Evolutionary conservation across 1,284 basidiomycete species (phyloP).

Genomic region (Boletus smithii): DNA sequence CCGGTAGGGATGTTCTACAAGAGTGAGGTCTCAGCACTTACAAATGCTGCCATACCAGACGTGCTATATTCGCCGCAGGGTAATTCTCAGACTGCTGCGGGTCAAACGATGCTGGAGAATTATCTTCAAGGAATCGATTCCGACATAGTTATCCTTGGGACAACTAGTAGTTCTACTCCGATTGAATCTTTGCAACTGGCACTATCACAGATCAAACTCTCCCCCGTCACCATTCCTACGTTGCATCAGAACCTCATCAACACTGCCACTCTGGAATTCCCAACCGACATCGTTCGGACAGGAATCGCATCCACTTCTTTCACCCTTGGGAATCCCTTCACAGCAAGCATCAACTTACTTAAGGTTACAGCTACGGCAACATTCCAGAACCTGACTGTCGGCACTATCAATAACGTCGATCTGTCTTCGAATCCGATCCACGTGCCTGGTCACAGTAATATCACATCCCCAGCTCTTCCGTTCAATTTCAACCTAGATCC

Average conservation of each 20-base stretch:
- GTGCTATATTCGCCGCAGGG: conserved; percentile 68
- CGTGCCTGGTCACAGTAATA: conserved; percentile 57
- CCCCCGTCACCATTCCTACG: conserved; percentile 65
- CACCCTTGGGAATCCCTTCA: conserved; percentile 69
- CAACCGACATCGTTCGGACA: conserved; percentile 55
- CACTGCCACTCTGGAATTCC: conserved; percentile 53
- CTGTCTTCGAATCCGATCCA: conserved; percentile 54
- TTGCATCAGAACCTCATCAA: conserved; percentile 63
- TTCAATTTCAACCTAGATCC: conserved; percentile 68
- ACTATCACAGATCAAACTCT: conserved; percentile 59
- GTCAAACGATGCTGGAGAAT: conserved; percentile 62
- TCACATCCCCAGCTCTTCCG: conserved; percentile 59
- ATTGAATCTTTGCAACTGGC: conserved; percentile 66
- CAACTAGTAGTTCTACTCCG: conserved; percentile 52
- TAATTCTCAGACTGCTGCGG: conserved; percentile 47
- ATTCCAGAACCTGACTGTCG: conserved; percentile 52
- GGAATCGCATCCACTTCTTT: conserved; percentile 57
- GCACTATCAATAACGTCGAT: conserved; percentile 56
- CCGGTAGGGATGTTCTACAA: conserved; percentile 36
- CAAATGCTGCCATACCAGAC: conserved; percentile 33
- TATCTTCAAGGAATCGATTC: conserved; percentile 67
- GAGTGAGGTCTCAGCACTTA: neutral
- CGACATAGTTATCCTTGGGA: conserved; percentile 58
- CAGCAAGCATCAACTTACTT: conserved; percentile 68
- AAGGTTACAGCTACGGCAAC: conserved; percentile 55